These are phyloP conservation scores for Monosporascus sp. DNA, from an alignment of 2,329 filamentous ascomycete species.

Conservation along the genomic window DNA sequence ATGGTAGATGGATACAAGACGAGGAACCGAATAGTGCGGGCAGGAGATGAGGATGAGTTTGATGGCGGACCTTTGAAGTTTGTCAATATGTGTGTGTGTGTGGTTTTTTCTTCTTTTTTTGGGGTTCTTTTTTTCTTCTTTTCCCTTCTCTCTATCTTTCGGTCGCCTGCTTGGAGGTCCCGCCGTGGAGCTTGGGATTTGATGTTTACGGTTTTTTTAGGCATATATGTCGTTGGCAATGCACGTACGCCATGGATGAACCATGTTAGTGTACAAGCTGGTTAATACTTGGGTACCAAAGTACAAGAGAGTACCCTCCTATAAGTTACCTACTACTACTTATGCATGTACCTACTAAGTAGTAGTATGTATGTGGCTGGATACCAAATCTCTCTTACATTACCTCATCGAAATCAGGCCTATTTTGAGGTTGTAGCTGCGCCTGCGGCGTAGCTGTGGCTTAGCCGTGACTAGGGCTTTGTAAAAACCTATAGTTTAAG, in stretches of 20 bases:
- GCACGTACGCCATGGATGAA: not conserved
- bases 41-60: not conserved
- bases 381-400: too few relatives aligned
- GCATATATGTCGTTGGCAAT: not conserved
- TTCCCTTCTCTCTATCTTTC: not conserved
- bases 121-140: not conserved
- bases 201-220: not conserved
- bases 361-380: too few relatives aligned
- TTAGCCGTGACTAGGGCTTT: too few relatives aligned
- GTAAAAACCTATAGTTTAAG: too few relatives aligned
- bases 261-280: too few relatives aligned
- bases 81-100: not conserved
- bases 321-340: too few relatives aligned
- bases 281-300: too few relatives aligned
- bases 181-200: not conserved
- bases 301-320: too few relatives aligned
- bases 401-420: too few relatives aligned
- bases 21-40: not conserved
- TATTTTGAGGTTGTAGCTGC: too few relatives aligned
- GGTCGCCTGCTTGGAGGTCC: not conserved
- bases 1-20: slow-evolving; percentile 44
- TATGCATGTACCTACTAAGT: too few relatives aligned
- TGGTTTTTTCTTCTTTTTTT: not conserved
- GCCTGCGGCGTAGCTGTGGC: too few relatives aligned
- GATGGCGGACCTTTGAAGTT: not conserved